Base-by-base conservation (phyloP, 2,329 filamentous ascomycete genomes). In the Epichloe gansuensis region DNA sequence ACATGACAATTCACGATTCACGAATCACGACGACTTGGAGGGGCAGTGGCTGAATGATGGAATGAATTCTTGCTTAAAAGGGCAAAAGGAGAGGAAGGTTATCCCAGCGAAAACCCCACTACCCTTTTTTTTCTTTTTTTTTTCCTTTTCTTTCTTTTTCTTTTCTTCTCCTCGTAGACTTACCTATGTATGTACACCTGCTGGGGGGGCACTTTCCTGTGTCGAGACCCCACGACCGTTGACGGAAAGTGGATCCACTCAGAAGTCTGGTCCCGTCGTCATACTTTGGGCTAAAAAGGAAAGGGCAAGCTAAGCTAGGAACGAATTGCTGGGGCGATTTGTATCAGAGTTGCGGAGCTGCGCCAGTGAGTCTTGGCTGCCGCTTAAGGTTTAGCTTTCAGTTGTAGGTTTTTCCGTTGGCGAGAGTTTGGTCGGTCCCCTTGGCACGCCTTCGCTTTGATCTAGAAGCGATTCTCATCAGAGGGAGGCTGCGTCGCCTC, bases 341-440 rank as follows among this genome's bases (percentile, higher is more conserved):
- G 35, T 21, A 6, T 27, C 36, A 15, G 9, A 40, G 35, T 49
- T 49, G 47, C 27, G 25, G 31, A 36, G 47, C 47, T 41, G 23
- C 1, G 3, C 27, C 12, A 8, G 17, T 57, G 55, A 47, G 54
- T 43, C 55, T 57, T 57, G 55, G 56, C 56, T 58, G 43, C 55
- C 55, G 46, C 35, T 54, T 54, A 23, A 38, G 51, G 59, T 43
- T 50, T 58, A 58, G 53, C 53, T 47, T 8, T 17, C 35, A 5
- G 23, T 31, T 34, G 34, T 11, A 23, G 5, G 11, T 36, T 40
- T 25, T 48, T 40, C 3, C 11, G 21, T 15, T 43, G 12, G 41
- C 21, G 7, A 42, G 40, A n/a, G 40, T 23, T 42, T 25, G 3
- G 27, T 31, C 27, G 3, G 27, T 31, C 3, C 27, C 8, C 25